Conservation (phyloP, 495 filamentous ascomycete species). For the Cryomyces minteri region DNA sequence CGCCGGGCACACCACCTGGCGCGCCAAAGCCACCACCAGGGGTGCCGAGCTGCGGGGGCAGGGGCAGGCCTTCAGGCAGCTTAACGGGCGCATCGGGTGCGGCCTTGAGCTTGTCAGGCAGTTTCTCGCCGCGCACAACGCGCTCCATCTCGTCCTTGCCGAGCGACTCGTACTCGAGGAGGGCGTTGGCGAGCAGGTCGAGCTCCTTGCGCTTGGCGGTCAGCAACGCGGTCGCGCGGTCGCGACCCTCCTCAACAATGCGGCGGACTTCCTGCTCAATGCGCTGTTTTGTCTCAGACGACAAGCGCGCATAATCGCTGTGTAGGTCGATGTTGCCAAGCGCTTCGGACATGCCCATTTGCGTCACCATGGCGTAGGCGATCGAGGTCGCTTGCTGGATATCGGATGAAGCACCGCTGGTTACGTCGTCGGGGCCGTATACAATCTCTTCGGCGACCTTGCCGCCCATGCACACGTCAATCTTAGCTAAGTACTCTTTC, state of each 20-base stretch:
- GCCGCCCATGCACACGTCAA: slow-evolving; percentile 76
- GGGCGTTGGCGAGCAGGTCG: slow-evolving; percentile 66
- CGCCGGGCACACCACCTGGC: background rate
- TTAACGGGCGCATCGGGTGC: slow-evolving; percentile 31
- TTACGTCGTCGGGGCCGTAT: slow-evolving; percentile 73
- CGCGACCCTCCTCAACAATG: slow-evolving; percentile 62
- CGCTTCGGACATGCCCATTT: slow-evolving; percentile 70
- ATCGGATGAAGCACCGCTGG: slow-evolving; percentile 47
- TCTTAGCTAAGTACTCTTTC: slow-evolving; percentile 49
- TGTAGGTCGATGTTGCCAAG: slow-evolving; percentile 80
- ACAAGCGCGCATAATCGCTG: slow-evolving; percentile 60
- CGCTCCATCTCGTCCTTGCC: slow-evolving; percentile 76
- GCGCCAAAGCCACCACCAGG: background rate
- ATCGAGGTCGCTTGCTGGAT: slow-evolving; percentile 59
- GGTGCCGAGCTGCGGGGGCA: background rate
- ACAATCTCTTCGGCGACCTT: slow-evolving; percentile 90
- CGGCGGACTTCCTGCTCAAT: slow-evolving; percentile 78
- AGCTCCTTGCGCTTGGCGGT: slow-evolving; percentile 57
- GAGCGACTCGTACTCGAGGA: slow-evolving; percentile 88
- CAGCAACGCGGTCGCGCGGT: slow-evolving; percentile 55
- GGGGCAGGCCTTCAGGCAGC: slow-evolving; percentile 24
- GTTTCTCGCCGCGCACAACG: slow-evolving; percentile 67
- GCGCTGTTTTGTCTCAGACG: slow-evolving; percentile 60
- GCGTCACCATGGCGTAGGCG: slow-evolving; percentile 72
- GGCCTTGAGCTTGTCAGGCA: slow-evolving; percentile 36